phyloP scores from a whole-genome alignment of 257 asterid species.

The Gentiana dahurica region DNA sequence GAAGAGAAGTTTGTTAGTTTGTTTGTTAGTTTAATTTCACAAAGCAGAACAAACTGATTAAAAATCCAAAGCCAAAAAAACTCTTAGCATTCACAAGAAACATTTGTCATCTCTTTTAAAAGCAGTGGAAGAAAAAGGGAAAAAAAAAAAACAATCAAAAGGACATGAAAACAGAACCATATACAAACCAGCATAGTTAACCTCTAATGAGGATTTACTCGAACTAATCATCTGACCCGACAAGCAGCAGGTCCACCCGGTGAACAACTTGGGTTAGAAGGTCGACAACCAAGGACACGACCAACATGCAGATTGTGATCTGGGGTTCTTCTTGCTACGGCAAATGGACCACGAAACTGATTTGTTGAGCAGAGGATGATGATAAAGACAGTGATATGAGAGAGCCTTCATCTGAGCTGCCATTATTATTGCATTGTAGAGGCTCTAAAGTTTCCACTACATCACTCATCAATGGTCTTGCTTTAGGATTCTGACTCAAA shows the following conservation, averaged over 20 bases:
- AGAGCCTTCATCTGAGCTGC: conserved; percentile 41
- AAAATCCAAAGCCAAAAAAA: too few relatives aligned
- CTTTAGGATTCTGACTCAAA: conserved; percentile 96
- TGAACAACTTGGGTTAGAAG: conserved; percentile 61
- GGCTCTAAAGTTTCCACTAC: conserved; percentile 98
- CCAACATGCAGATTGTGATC: conserved; percentile 56
- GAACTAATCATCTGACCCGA: conserved; percentile 53
- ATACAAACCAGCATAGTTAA: too few relatives aligned
- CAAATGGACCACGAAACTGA: conserved; percentile 50
- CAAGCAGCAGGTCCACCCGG: conserved; percentile 67
- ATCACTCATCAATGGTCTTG: conserved; percentile 96
- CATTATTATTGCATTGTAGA: conserved; percentile 36
- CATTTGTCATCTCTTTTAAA: too few relatives aligned
- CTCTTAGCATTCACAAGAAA: too few relatives aligned
- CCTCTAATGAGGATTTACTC: too few relatives aligned
- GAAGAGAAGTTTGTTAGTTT: too few relatives aligned
- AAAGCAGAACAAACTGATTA: too few relatives aligned
- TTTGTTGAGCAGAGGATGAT: conserved; percentile 19
- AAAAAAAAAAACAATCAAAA: too few relatives aligned
- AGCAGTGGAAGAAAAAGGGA: too few relatives aligned
- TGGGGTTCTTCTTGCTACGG: conserved; percentile 30
- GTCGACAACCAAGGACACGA: conserved; percentile 48
- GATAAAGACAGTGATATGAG: conserved; percentile 35
- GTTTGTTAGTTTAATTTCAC: too few relatives aligned
- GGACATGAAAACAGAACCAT: too few relatives aligned